Percentiles rank a stretch among this genome's conserved stretches.
These are phyloP conservation scores for Daldinia loculata DNA, from an alignment of 495 filamentous ascomycete genomes.

Conservation along the genomic window DNA sequence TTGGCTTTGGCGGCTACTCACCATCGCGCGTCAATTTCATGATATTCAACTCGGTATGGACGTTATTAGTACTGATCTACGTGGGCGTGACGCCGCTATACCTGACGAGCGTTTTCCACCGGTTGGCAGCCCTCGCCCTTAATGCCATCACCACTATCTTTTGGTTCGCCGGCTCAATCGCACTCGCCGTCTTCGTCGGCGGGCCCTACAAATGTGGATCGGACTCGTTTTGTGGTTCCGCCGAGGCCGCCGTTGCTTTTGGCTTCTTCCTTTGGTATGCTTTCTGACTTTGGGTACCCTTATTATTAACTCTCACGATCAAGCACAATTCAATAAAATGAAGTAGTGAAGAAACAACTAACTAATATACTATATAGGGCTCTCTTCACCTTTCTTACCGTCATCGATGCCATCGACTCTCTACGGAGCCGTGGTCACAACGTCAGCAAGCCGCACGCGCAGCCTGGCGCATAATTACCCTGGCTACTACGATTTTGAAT, in stretches of 20 bases:
- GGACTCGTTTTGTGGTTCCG: slow-evolving; percentile 48
- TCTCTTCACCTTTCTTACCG: slow-evolving; percentile 50
- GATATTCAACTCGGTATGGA: slow-evolving; percentile 77
- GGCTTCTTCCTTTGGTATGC: slow-evolving; percentile 55
- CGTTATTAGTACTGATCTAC: slow-evolving; percentile 72
- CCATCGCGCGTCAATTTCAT: slow-evolving; percentile 71
- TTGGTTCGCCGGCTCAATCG: slow-evolving; percentile 88
- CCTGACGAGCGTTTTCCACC: slow-evolving; percentile 65
- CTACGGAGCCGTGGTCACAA: slow-evolving; percentile 48
- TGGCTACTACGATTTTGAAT: neutral
- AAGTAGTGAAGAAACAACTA: neutral
- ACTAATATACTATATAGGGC: slow-evolving; percentile 33
- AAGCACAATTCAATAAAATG: neutral
- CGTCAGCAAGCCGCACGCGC: slow-evolving; percentile 41
- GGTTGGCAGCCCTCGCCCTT: slow-evolving; percentile 68
- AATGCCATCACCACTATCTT: slow-evolving; percentile 81
- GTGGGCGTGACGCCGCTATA: slow-evolving; percentile 69
- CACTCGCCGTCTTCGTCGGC: slow-evolving; percentile 68
- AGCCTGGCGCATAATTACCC: slow-evolving; percentile 43
- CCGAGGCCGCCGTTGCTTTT: slow-evolving; percentile 57
- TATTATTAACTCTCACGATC: neutral
- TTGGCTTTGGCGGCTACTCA: slow-evolving; percentile 39
- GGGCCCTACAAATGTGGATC: slow-evolving; percentile 48
- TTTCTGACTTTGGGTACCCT: neutral
- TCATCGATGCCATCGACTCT: slow-evolving; percentile 49